phyloP scores from a whole-genome alignment of 2,329 filamentous ascomycete species.

The Metarhizium anisopliae region DNA sequence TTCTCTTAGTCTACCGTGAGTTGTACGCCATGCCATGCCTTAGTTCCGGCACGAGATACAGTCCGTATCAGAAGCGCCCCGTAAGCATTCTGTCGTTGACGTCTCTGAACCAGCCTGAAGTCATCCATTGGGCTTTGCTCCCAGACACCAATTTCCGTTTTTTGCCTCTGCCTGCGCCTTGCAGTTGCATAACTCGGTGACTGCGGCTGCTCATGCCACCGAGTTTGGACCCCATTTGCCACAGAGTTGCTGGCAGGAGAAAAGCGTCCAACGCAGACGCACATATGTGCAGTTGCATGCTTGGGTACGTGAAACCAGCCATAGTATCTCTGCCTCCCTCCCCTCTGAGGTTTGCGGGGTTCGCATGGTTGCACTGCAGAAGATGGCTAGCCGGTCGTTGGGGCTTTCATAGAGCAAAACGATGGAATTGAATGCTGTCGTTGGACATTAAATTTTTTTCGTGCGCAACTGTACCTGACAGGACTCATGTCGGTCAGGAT shows the following conservation, averaged over 20 bases:
- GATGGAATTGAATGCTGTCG: not conserved
- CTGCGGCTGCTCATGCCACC: slow-evolving; percentile 2
- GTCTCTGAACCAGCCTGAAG: not conserved
- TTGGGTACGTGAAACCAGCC: not conserved
- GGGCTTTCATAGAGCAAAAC: not conserved
- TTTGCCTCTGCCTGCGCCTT: not conserved
- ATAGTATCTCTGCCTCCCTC: not conserved
- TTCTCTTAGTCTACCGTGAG: not conserved
- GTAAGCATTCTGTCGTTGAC: not conserved
- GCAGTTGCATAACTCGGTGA: not conserved
- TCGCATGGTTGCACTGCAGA: slow-evolving; percentile 10
- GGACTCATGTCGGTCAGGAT: not conserved
- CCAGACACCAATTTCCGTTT: not conserved
- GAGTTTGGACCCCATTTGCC: slow-evolving; percentile 1
- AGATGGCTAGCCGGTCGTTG: slow-evolving; percentile 2
- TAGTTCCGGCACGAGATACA: not conserved
- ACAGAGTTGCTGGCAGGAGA: slow-evolving; percentile 2
- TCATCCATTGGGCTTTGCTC: not conserved
- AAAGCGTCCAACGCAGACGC: not conserved
- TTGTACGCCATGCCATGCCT: not conserved
- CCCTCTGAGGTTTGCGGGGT: slow-evolving; percentile 7
- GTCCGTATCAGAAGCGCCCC: slow-evolving; percentile 1
- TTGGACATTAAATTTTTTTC: not conserved
- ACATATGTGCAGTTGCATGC: not conserved
- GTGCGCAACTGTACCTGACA: not conserved